Percentiles rank a stretch among this genome's conserved stretches.
phyloP scores from a whole-genome alignment of 164 flowering plant genomes.

The Umbilicus rupestris region DNA sequence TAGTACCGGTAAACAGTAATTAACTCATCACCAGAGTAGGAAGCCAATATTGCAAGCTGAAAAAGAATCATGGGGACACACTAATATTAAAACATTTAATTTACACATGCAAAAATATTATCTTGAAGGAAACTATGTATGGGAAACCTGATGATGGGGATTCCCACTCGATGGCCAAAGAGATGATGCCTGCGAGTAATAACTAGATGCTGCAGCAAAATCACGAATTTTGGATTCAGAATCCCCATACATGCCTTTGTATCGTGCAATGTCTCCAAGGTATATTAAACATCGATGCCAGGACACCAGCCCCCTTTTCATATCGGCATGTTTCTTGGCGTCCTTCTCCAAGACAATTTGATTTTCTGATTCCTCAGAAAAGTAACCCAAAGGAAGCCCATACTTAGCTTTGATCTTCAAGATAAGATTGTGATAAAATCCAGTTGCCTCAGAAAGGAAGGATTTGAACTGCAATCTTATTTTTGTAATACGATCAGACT shows the following conservation, averaged over 20 bases:
- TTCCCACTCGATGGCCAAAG: slow-evolving; percentile 88
- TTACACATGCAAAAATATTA: neutral
- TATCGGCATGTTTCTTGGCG: slow-evolving; percentile 48
- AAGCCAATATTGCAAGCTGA: slow-evolving; percentile 94
- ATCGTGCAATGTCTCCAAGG: slow-evolving; percentile 93
- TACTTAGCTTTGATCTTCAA: slow-evolving; percentile 79
- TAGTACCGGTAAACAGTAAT: slow-evolving; percentile 77
- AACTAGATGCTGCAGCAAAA: slow-evolving; percentile 84
- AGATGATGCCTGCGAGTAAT: slow-evolving; percentile 82
- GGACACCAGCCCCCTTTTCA: slow-evolving; percentile 72
- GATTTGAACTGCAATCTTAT: slow-evolving; percentile 71
- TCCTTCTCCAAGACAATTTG: slow-evolving; percentile 41
- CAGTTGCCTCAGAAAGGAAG: slow-evolving; percentile 90
- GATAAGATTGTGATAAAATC: slow-evolving; percentile 92
- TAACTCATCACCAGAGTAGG: slow-evolving; percentile 81
- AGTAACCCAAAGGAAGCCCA: slow-evolving; percentile 77
- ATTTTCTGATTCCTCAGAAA: slow-evolving; percentile 62
- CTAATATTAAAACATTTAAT: neutral
- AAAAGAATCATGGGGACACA: slow-evolving; percentile 5
- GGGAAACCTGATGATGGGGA: slow-evolving; percentile 89
- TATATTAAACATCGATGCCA: slow-evolving; percentile 96
- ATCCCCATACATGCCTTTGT: slow-evolving; percentile 88
- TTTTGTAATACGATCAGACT: slow-evolving; percentile 59
- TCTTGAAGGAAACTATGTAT: neutral
- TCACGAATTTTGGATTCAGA: slow-evolving; percentile 68